Evolutionary conservation across 1,284 basidiomycete species (phyloP), one percentile per base, ranked within the genome.

Genomic region (Ustilago hordei): DNA sequence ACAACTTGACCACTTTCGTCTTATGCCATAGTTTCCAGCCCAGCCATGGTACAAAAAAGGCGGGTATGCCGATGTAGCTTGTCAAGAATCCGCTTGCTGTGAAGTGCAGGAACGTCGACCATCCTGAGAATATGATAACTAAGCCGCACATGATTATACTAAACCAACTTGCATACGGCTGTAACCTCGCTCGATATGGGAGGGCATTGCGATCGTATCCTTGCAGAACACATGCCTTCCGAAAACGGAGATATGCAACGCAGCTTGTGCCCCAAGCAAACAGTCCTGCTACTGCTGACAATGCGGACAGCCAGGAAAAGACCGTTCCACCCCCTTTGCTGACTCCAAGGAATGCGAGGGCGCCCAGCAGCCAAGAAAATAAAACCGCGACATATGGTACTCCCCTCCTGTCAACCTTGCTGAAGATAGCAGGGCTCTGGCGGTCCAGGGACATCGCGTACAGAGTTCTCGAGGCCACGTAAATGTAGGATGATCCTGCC

Each of bases 211-310:
- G 88, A 80, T 89, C 88, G 75, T 90, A 86, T 17, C 90, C 90
- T 80, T 92, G 91, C n/a, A 81, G 85, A 78, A 88, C 88, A 83
- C 90, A 86, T 17, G 91, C 92, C 72, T 89, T 88, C 68, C 90
- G 90, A 90, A 93, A 95, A 86, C 89, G 90, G 60, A 93, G 84
- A 87, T 92, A 94, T 6, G 92, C 91, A 53, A 92, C 69, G 81
- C 91, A 91, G 86, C 93, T 93, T 55, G 90, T 93, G 80, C 92
- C 91, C 94, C 94, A 96, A 11, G 92, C 93, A 87, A 93, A 89
- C 55, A 92, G 85, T 50, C 91, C 92, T 8, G 89, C 88, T 23
- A 90, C 90, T 9, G 91, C 90, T 7, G 89, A 91, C 57, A 93
- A 87, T 81, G 91, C 91, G 78, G 91, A 71, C 81, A 81, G 72